Evolutionary conservation across 2,329 filamentous ascomycete genomes (phyloP), one percentile per base, ranked within the genome.

Genomic region (Eutypella sp.): DNA sequence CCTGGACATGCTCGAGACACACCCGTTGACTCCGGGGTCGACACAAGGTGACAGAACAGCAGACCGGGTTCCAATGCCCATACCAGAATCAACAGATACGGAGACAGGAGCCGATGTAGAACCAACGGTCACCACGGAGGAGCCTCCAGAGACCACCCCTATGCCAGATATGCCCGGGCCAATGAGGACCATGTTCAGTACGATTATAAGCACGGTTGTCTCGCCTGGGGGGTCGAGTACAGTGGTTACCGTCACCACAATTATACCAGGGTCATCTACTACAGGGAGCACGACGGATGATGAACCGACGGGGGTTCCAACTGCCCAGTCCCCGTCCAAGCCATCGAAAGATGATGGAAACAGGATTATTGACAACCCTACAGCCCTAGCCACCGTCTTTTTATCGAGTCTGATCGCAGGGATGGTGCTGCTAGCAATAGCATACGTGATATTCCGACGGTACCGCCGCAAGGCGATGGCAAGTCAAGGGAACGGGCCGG

Each of bases 21-120:
- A 69, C 34, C 66, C 67, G 0, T 52, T 68, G 40, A 64, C 58
- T 2, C 64, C 66, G 0, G 64, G 63, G 6, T 48, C 64, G 13
- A 47, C 41, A 5, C 47, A 62, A 10, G 56, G 48, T 13, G 50
- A 29, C 7, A 29, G 8, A 8, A 29, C 25, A 29, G 25, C 7
- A 8, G 25, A 7, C 7, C 25, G 8, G 13, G 25, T 8, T 29
- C 13, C 25, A 29, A 8, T 13, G 25, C 25, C 25, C 13, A 29
- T 29, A 29, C 25, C 25, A 29, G 25, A 29, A 8, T 8, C 25
- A 29, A 7, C 25, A 29, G 25, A 22, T n/a, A 19, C 36, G 11
- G 15, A n/a, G n/a, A n/a, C n/a, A n/a, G n/a, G n/a, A n/a, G n/a
- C n/a, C n/a, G n/a, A n/a, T n/a, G n/a, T 20, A 2, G 36, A 24